These are phyloP conservation scores for Coemansia sp. DNA, from an alignment of 192 early-diverging fungal genomes.

Conservation along the genomic window DNA sequence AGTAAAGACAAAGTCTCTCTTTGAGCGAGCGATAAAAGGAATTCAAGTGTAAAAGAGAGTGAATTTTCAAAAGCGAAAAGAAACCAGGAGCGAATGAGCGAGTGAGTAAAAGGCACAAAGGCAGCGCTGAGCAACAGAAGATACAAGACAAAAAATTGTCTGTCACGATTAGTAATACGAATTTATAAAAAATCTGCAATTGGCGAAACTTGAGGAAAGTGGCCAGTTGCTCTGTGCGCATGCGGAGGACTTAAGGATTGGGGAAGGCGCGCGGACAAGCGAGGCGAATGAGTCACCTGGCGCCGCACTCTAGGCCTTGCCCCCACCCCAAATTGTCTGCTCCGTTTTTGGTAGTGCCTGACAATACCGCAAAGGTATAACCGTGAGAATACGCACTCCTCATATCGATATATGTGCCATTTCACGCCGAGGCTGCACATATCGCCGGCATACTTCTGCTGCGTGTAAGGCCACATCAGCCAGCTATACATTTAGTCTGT, in stretches of 20 bases:
- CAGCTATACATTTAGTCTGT: too few species aligned
- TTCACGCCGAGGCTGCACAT: too few species aligned
- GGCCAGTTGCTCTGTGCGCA: background rate
- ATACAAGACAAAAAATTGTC: background rate
- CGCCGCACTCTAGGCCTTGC: too few species aligned
- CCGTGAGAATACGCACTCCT: background rate
- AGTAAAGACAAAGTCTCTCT: background rate
- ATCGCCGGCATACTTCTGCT: too few species aligned
- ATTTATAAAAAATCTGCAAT: background rate
- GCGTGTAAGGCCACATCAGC: too few species aligned
- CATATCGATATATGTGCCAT: background rate
- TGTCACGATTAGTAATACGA: background rate
- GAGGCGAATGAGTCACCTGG: conserved; percentile 3
- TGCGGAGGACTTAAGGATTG: too few species aligned
- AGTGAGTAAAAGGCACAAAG: background rate
- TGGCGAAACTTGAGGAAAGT: background rate
- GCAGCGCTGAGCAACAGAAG: background rate
- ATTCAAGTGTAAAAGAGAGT: conserved; percentile 3
- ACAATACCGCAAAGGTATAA: background rate
- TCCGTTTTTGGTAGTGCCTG: background rate
- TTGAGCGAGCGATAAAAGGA: background rate
- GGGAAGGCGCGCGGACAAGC: background rate
- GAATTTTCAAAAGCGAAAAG: conserved; percentile 1
- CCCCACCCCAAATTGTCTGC: background rate
- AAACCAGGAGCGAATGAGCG: background rate